A percentile compares a stretch with the other conserved stretches of the same genome.
Conservation (phyloP, 495 filamentous ascomycete genomes). For the Aspergillus homomorphus region DNA sequence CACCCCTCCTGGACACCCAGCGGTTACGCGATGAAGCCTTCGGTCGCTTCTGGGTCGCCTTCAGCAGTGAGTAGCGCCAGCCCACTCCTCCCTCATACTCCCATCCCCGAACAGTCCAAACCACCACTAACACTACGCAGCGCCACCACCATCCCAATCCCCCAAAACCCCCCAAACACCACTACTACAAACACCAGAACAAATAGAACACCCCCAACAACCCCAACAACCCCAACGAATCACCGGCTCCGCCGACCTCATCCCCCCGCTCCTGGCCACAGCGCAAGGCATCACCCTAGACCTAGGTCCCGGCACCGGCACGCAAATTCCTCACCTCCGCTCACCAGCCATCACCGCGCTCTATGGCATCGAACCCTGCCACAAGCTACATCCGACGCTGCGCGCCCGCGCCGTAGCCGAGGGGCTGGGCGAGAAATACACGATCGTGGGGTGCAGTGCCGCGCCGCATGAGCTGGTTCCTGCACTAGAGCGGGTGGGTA, state of each 20-base stretch:
- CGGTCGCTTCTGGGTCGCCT: slow-evolving; percentile 42
- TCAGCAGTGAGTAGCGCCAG: too few species aligned
- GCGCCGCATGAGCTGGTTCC: slow-evolving; percentile 46
- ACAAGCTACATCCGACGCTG: slow-evolving; percentile 50
- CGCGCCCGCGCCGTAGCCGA: slow-evolving; percentile 40
- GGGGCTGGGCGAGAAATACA: slow-evolving; percentile 58
- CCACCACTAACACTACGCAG: too few species aligned
- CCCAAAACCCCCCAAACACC: not conserved
- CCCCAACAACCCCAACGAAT: slow-evolving; percentile 10
- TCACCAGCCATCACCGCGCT: slow-evolving; percentile 50
- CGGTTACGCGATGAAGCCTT: slow-evolving; percentile 44
- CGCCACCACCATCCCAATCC: not conserved
- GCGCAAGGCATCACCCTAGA: slow-evolving; percentile 43
- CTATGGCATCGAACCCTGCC: slow-evolving; percentile 68
- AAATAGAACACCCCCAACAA: not conserved
- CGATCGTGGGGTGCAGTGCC: slow-evolving; percentile 60
- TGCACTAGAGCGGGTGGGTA: slow-evolving; percentile 35
- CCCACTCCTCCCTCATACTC: slow-evolving; percentile 14
- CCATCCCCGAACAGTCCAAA: too few species aligned
- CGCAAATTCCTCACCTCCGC: slow-evolving; percentile 44
- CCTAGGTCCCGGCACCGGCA: slow-evolving; percentile 50
- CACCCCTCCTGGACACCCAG: slow-evolving; percentile 31
- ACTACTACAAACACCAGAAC: not conserved
- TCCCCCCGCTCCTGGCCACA: slow-evolving; percentile 37
- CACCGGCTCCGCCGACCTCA: slow-evolving; percentile 32